Evolutionary conservation across 768 basidiomycete genomes (phyloP).

Genomic region (Candolleomyces eurysporus): DNA sequence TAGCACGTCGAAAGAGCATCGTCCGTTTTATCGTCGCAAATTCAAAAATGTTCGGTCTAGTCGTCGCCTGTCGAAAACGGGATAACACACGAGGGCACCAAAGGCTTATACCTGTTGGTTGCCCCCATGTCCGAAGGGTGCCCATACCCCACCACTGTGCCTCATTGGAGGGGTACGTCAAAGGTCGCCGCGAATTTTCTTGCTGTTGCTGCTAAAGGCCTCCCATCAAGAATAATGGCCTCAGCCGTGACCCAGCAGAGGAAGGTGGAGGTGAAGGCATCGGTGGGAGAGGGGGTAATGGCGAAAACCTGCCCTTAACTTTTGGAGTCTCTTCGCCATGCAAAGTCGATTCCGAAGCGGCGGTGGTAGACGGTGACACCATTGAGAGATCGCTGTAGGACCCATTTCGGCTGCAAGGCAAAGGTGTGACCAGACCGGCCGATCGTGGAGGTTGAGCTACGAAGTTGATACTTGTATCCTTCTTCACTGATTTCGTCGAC

Average conservation of each 20-base stretch:
- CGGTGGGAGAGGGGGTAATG: neutral
- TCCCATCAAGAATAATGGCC: neutral
- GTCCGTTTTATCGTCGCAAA: no score
- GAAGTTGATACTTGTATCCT: neutral
- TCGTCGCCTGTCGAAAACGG: no score
- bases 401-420: conserved; percentile 3
- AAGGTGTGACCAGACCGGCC: neutral
- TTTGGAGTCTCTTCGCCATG: neutral
- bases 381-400: conserved; percentile 11
- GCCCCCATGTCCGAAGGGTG: no score
- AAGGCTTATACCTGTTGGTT: no score
- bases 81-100: no score
- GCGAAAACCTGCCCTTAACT: neutral
- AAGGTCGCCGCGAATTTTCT: neutral
- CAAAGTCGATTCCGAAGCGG: neutral
- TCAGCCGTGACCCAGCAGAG: neutral
- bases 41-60: no score
- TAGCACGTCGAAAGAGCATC: no score
- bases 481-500: neutral
- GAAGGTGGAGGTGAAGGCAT: neutral
- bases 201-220: no score
- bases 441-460: neutral
- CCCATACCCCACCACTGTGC: neutral
- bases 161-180: conserved; percentile 5
- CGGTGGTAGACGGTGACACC: neutral